Percentiles rank a stretch among this genome's conserved stretches.
These are phyloP conservation scores for Starmera dryadoides DNA, from an alignment of 805 yeast species.

Conservation along the genomic window DNA sequence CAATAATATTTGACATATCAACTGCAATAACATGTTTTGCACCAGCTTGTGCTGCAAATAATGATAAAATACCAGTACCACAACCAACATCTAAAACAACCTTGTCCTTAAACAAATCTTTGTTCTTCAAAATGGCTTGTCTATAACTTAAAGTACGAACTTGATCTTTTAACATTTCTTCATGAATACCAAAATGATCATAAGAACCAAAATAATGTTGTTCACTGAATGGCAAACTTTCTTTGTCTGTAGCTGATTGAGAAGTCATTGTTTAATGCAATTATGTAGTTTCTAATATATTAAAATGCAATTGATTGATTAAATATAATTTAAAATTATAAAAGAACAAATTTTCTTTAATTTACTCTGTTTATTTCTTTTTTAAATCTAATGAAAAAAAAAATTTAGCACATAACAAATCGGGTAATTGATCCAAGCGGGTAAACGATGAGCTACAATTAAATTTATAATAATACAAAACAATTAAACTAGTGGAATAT, in stretches of 20 bases:
- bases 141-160: constrained; percentile 89
- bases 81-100: constrained; percentile 97
- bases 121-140: constrained; percentile 86
- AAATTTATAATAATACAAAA: no score
- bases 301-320: no score
- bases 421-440: background rate
- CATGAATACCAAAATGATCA: constrained; percentile 96
- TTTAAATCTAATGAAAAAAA: background rate
- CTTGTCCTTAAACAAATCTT: constrained; percentile 84
- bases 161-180: constrained; percentile 96
- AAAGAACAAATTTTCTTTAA: no score
- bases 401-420: background rate
- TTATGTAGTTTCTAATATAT: background rate
- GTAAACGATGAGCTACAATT: background rate
- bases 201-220: constrained; percentile 94
- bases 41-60: constrained; percentile 99
- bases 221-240: constrained; percentile 60
- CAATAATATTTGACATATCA: constrained; percentile 94
- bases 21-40: constrained; percentile 97
- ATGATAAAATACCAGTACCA: constrained; percentile 95
- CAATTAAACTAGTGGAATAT: background rate
- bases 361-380: background rate
- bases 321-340: background rate
- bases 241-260: constrained; percentile 61
- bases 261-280: constrained; percentile 5